Evolutionary conservation across 2,329 filamentous ascomycete genomes (phyloP), one percentile per base, ranked within the genome.

Genomic region (Teratosphaeria gauchensis): DNA sequence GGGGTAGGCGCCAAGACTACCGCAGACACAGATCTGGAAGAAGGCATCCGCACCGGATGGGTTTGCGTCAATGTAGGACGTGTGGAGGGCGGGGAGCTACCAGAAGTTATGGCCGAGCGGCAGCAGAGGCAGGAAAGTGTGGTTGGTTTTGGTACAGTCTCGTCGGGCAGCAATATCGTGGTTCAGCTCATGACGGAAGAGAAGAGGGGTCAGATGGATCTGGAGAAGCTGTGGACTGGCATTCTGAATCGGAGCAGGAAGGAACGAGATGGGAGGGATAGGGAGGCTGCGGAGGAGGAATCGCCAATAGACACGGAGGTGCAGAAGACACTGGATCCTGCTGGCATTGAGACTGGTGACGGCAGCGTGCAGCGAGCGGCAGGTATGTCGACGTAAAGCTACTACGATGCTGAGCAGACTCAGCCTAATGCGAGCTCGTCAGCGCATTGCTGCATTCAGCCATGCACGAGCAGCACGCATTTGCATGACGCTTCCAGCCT

Each of bases 1-100:
- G 88, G 83, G 60, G 83, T 84, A 0, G 84, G 85, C n/a, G 80
- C 82, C 53, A 75, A 77, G 53, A 64, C 74, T 7, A 78, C 83
- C 5, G 83, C 83, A 11, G 79, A 80, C 9, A 82, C 83, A 12
- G 80, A 80, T 14, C 77, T 81, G 1, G 92, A 96, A 66, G 90
- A 96, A 69, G 92, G 92, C 2, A 89, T 96, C 56, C 86, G 88
- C 12, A 96, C 92, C 0, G 92, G 91, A 9, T 99, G 94, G 94
- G 88, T 99, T 21, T 99, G 94, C 73, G 89, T 97, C 61, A 95
- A 96, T 70, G 82, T 94, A 9, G 90, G 89, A 4, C 83, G 82
- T 16, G 80, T 90, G 0, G 83, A 87, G 51, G 90, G 89, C 4
- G 84, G 83, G 8, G 80, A 90, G 1, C 81, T 87, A 48, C 81